Percentiles rank a stretch among this genome's conserved stretches.
Evolutionary conservation across 352 stramenopile genomes (phyloP).

Genomic region (Globisporangium ultimum): DNA sequence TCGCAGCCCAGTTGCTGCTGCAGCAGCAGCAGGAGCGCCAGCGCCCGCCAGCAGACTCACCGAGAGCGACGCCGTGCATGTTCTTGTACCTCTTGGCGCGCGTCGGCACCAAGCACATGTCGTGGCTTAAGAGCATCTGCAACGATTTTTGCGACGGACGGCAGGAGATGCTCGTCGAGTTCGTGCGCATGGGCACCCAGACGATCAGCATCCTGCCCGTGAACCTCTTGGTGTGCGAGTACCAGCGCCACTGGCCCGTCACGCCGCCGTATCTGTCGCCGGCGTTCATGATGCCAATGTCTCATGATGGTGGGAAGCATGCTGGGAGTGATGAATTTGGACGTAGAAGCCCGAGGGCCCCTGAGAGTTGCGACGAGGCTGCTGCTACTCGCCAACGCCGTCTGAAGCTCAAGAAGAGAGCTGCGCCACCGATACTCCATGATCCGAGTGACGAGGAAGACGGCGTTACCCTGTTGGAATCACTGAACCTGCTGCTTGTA

Average conservation of each 20-base stretch:
- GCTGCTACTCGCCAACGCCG: no score
- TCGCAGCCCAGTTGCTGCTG: constrained; percentile 23
- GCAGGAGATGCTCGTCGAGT: constrained; percentile 19
- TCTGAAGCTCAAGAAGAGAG: no score
- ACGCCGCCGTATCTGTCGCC: constrained; percentile 11
- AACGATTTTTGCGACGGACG: constrained; percentile 26
- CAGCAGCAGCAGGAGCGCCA: constrained; percentile 23
- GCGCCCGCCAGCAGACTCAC: background rate
- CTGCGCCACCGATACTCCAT: no score
- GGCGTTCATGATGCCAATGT: background rate
- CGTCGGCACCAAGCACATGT: constrained; percentile 37
- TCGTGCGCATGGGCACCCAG: constrained; percentile 16
- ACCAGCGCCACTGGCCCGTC: background rate
- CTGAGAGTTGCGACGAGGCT: no score
- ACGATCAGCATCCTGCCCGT: constrained; percentile 29
- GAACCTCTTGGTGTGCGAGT: constrained; percentile 9
- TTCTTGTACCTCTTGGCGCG: constrained; percentile 22
- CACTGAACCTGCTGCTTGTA: no score
- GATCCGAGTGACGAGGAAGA: no score
- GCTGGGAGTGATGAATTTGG: no score
- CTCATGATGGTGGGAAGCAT: no score
- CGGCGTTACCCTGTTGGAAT: no score
- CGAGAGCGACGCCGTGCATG: constrained; percentile 7
- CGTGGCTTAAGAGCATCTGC: constrained; percentile 29
- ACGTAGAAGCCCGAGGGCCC: no score